Conservation (phyloP, 305 asterid species). For the Fraxinus albicans region DNA sequence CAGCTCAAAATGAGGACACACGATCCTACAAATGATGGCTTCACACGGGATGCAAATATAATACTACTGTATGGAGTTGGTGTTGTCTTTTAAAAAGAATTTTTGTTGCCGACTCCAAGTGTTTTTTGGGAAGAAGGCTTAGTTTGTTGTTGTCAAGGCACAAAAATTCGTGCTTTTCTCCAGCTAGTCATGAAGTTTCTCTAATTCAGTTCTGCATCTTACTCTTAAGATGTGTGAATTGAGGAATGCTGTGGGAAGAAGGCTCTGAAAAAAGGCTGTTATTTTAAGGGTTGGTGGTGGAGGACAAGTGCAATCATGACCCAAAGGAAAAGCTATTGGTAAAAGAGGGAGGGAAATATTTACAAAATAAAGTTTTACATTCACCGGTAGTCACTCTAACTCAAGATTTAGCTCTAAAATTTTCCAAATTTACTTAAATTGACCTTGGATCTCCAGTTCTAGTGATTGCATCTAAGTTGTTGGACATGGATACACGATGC, state of each 20-base stretch:
- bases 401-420: slow-evolving; percentile 24
- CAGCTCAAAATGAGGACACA: not conserved
- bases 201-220: slow-evolving; percentile 17
- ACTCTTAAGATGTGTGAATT: slow-evolving; percentile 26
- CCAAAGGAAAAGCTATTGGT: slow-evolving; percentile 52
- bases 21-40: not conserved
- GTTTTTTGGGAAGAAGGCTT: not conserved
- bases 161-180: slow-evolving; percentile 26
- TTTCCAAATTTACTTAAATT: slow-evolving; percentile 23
- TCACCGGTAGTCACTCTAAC: slow-evolving; percentile 18
- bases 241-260: slow-evolving; percentile 34
- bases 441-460: slow-evolving; percentile 19
- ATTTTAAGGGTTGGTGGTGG: slow-evolving; percentile 56
- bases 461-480: not conserved
- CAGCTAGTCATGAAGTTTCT: not conserved
- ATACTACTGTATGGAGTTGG: not conserved
- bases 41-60: not conserved
- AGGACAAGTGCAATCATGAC: slow-evolving; percentile 60
- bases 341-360: slow-evolving; percentile 62
- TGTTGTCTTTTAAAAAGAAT: not conserved
- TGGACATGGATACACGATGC: not conserved
- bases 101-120: not conserved
- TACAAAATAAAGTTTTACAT: slow-evolving; percentile 66
- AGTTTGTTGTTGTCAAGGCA: not conserved
- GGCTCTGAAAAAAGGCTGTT: slow-evolving; percentile 2